A percentile compares a stretch with the other conserved stretches of the same genome.
Conservation (phyloP, 257 asterid genomes). For the Lithospermum erythrorhizon region DNA sequence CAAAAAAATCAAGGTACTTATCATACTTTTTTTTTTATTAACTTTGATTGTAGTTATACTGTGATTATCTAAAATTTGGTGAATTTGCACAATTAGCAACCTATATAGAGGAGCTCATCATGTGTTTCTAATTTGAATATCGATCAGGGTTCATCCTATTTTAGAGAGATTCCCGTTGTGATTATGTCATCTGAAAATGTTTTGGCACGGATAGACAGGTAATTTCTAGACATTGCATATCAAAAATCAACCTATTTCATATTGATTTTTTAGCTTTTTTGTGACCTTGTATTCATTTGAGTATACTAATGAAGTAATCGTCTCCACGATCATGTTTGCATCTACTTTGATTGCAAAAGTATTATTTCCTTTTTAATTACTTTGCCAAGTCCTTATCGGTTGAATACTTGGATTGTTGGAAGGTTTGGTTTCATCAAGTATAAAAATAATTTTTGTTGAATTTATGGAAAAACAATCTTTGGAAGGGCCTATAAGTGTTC, state of each 20-base stretch:
- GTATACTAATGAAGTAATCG: not conserved
- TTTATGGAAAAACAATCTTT: not conserved
- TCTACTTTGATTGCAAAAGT: not conserved
- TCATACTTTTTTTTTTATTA: not conserved
- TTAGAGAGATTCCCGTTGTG: conserved; percentile 87
- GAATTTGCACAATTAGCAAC: not conserved
- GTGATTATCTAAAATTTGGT: not conserved
- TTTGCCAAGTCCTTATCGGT: too few relatives aligned
- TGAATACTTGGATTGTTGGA: too few relatives aligned
- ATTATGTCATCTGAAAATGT: conserved; percentile 92
- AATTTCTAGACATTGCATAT: conserved; percentile 6
- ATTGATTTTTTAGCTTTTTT: not conserved
- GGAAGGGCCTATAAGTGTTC: not conserved
- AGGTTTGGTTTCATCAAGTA: too few relatives aligned
- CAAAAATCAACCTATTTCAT: not conserved
- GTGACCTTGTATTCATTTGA: not conserved
- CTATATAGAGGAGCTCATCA: not conserved
- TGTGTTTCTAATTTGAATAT: conserved; percentile 1
- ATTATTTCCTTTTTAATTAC: not conserved
- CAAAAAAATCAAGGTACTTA: conserved; percentile 67
- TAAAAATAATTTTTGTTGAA: too few relatives aligned
- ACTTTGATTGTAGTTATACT: conserved; percentile 11
- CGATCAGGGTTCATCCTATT: conserved; percentile 71
- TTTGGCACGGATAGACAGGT: conserved; percentile 82
- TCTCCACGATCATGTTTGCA: not conserved